These are phyloP conservation scores for Diplosphaera chodatii DNA, from an alignment of 139 green algal genomes.

Conservation along the genomic window DNA sequence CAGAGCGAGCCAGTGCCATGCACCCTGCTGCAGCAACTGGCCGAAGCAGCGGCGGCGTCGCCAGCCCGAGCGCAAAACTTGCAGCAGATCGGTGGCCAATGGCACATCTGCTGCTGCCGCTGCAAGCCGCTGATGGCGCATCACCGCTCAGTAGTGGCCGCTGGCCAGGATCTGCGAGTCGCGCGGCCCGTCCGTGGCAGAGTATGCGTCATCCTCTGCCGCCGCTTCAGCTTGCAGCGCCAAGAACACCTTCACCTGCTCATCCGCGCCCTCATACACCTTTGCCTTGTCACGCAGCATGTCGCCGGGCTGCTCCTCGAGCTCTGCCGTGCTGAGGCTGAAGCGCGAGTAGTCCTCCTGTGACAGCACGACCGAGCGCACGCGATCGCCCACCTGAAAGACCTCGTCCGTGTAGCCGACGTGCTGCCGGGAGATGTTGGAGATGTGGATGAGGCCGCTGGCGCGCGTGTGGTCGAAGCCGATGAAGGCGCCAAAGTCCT, in stretches of 20 bases:
- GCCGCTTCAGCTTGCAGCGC: not conserved
- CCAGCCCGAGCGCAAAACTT: too few species aligned
- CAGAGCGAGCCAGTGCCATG: too few species aligned
- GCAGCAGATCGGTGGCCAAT: too few species aligned
- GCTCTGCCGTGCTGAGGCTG: constrained; percentile 46
- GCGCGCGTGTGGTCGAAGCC: constrained; percentile 38
- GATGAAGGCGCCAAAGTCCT: constrained; percentile 50
- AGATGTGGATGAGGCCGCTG: constrained; percentile 55
- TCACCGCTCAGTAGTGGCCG: not conserved
- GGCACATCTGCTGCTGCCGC: too few species aligned
- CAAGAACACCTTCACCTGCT: constrained; percentile 23
- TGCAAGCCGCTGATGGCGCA: too few species aligned
- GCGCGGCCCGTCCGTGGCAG: not conserved
- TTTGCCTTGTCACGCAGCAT: constrained; percentile 41
- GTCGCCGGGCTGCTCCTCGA: constrained; percentile 47
- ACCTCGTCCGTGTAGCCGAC: constrained; percentile 24
- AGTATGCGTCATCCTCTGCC: not conserved
- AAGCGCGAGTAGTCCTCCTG: constrained; percentile 43
- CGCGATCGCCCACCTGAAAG: constrained; percentile 42
- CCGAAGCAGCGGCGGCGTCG: too few species aligned
- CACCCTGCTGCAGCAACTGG: too few species aligned
- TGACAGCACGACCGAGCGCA: constrained; percentile 49
- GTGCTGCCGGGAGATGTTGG: constrained; percentile 38
- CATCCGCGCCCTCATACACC: constrained; percentile 16
- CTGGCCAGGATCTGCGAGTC: not conserved